phyloP scores from a whole-genome alignment of 805 yeast genomes.

The Lipomyces anomalus region DNA sequence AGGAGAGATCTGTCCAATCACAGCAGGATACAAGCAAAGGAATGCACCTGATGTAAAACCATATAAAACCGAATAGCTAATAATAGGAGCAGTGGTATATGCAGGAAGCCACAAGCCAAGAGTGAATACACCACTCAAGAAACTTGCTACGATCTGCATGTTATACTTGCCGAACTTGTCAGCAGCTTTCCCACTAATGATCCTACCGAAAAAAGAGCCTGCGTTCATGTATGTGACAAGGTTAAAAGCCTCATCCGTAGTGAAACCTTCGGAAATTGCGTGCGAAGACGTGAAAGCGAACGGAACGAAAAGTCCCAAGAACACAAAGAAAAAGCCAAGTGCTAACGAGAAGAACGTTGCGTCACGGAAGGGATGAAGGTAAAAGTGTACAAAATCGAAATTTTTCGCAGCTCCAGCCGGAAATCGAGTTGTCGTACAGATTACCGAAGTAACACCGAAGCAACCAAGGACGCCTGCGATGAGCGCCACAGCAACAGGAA shows the following conservation, averaged over 20 bases:
- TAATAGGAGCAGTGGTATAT: conserved; percentile 27
- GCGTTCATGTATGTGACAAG: conserved; percentile 34
- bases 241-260: conserved; percentile 24
- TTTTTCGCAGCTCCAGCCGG: not conserved
- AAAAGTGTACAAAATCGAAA: not conserved
- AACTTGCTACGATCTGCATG: not conserved
- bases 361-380: conserved; percentile 29
- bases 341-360: conserved; percentile 26
- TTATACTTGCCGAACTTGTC: conserved; percentile 39
- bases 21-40: conserved; percentile 33
- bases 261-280: conserved; percentile 23
- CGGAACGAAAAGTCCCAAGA: conserved; percentile 31
- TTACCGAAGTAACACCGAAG: conserved; percentile 23
- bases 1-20: conserved; percentile 30
- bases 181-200: conserved; percentile 44
- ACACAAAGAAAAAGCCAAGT: conserved; percentile 28
- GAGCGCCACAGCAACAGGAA: conserved; percentile 47
- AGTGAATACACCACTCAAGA: not conserved
- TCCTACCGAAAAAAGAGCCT: conserved; percentile 45
- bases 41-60: conserved; percentile 35
- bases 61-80: conserved; percentile 29
- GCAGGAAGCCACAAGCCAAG: conserved; percentile 31
- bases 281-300: conserved; percentile 32
- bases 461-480: conserved; percentile 41
- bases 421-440: conserved; percentile 26